phyloP scores from a whole-genome alignment of 768 basidiomycete genomes.

The Lenzites betulinus region DNA sequence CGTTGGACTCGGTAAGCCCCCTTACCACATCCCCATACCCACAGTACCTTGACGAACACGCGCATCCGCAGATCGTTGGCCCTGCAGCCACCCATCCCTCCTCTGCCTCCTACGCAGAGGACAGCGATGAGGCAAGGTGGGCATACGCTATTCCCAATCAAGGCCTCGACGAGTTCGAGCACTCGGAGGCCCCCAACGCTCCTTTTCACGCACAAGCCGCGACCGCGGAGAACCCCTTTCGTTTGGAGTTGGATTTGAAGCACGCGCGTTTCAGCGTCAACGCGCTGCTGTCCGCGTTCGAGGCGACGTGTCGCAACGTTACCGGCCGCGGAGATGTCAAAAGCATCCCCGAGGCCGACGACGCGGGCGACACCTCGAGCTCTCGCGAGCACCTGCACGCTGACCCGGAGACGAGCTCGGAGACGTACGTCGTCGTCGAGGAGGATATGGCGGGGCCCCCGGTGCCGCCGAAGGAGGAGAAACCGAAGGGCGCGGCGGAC shows the following conservation, averaged over 20 bases:
- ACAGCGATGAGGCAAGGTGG: not conserved
- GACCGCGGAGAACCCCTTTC: not conserved
- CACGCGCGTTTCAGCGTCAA: slow-evolving; percentile 9
- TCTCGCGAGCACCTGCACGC: not conserved
- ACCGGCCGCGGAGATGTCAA: not conserved
- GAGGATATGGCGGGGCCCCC: not conserved
- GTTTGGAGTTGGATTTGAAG: slow-evolving; percentile 3
- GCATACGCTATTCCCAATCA: no score
- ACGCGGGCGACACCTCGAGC: not conserved
- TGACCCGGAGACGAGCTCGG: not conserved
- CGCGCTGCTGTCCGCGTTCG: slow-evolving; percentile 6
- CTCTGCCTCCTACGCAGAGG: not conserved
- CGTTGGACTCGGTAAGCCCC: slow-evolving; percentile 11
- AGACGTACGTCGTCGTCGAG: not conserved
- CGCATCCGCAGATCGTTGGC: slow-evolving; percentile 1
- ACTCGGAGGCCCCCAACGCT: not conserved
- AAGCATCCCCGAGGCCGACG: not conserved
- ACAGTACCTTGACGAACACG: not conserved
- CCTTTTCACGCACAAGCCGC: not conserved
- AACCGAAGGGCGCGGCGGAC: not conserved
- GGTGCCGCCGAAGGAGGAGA: no score
- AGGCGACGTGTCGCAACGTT: not conserved
- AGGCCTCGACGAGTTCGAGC: not conserved
- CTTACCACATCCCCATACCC: not conserved
- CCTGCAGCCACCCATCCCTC: not conserved